phyloP scores from a whole-genome alignment of 2,329 filamentous ascomycete species.

The Thelonectria olida region DNA sequence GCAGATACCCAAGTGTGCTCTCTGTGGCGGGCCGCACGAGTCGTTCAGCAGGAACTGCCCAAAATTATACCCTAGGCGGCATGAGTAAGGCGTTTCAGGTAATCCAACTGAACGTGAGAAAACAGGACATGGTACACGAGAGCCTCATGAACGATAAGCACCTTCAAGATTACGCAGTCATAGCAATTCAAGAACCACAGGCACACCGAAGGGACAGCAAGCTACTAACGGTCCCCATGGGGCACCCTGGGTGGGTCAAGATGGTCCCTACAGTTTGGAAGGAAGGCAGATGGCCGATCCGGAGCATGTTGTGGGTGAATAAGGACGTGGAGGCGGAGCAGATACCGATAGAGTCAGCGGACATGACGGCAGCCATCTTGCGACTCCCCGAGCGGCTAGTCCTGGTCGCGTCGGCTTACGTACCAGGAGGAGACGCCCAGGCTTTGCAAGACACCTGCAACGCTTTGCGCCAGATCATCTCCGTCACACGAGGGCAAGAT shows the following conservation, averaged over 20 bases:
- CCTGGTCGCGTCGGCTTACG: too few relatives aligned
- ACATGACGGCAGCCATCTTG: too few relatives aligned
- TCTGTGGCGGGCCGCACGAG: conserved; percentile 11
- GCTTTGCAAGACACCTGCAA: too few relatives aligned
- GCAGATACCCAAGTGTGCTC: neutral
- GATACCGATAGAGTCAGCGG: neutral
- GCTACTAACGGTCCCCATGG: conserved; percentile 9
- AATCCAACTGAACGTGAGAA: conserved; percentile 10
- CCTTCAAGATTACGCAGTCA: conserved; percentile 7
- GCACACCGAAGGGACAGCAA: conserved; percentile 3
- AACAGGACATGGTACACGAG: neutral
- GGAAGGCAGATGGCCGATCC: conserved; percentile 1
- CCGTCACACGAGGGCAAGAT: too few relatives aligned
- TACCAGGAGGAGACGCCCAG: too few relatives aligned
- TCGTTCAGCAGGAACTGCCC: conserved; percentile 9
- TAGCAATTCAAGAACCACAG: conserved; percentile 13
- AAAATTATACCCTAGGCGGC: neutral
- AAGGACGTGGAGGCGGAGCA: conserved; percentile 13
- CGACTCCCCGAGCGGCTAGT: too few relatives aligned
- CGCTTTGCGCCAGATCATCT: too few relatives aligned
- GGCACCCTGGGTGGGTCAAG: conserved; percentile 5
- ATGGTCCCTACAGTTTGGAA: conserved; percentile 7
- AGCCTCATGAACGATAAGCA: conserved; percentile 18
- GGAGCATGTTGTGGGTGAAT: conserved; percentile 15
- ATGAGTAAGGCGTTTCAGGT: conserved; percentile 1